phyloP scores from a whole-genome alignment of 2,329 filamentous ascomycete species.

The Sarocladium brachiariae region DNA sequence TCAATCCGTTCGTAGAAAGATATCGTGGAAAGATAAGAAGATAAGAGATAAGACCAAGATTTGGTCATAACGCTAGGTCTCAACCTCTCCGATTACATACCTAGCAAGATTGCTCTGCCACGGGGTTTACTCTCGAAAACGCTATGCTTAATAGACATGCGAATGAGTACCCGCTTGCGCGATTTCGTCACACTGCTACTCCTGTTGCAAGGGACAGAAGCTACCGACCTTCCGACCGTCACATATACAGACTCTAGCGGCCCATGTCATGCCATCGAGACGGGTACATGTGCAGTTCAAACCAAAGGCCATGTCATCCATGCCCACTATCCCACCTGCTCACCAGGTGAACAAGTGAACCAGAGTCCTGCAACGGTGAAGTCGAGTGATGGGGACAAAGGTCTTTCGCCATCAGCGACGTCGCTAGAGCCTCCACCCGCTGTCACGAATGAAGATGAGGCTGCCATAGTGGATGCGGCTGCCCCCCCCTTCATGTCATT shows the following conservation, averaged over 20 bases:
- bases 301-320: slow-evolving; percentile 81
- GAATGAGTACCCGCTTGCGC: background rate
- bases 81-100: background rate
- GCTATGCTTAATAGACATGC: slow-evolving; percentile 25
- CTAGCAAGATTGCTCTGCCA: background rate
- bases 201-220: background rate
- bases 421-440: slow-evolving; percentile 6
- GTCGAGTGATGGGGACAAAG: slow-evolving; percentile 8
- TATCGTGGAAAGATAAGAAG: no score
- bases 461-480: slow-evolving; percentile 15
- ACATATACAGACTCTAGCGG: background rate
- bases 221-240: background rate
- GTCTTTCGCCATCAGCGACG: slow-evolving; percentile 2
- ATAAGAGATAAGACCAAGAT: no score
- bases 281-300: slow-evolving; percentile 42
- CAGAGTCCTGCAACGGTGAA: background rate
- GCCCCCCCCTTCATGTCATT: slow-evolving; percentile 75
- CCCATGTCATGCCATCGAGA: background rate
- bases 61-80: no score
- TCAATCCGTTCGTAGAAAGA: no score
- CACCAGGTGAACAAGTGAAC: slow-evolving; percentile 53
- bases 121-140: slow-evolving; percentile 26
- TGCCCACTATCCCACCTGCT: slow-evolving; percentile 67
- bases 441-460: slow-evolving; percentile 9
- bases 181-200: background rate